Conservation (phyloP, 441 rosid species). For the Rhodomyrtus psidioides region DNA sequence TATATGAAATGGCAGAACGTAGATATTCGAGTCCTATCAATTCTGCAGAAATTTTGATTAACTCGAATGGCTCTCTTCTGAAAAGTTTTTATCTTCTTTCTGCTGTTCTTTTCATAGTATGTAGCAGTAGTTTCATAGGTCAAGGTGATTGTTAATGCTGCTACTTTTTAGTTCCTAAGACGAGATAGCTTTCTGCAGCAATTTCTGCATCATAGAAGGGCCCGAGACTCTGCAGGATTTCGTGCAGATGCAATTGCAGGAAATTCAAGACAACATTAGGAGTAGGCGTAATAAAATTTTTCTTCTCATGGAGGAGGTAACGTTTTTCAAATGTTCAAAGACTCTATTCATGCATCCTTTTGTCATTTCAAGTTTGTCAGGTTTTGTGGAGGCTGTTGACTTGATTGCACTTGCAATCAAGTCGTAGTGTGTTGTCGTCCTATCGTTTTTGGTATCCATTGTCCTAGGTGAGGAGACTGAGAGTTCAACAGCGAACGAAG, state of each 20-base stretch:
- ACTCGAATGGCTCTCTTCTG: neutral
- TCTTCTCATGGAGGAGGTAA: constrained; percentile 97
- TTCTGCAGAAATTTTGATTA: neutral
- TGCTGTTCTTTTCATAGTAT: neutral
- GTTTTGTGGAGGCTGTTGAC: neutral
- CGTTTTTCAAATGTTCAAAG: neutral
- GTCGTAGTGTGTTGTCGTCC: neutral
- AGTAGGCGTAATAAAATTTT: constrained; percentile 87
- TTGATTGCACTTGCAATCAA: neutral
- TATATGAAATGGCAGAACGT: neutral
- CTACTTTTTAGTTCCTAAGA: neutral
- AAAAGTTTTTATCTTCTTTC: neutral
- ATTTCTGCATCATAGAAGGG: constrained; percentile 90
- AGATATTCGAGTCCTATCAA: neutral
- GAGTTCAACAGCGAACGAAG: constrained; percentile 78
- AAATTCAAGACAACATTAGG: constrained; percentile 75
- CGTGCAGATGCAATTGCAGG: constrained; percentile 76
- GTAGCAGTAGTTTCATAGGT: neutral
- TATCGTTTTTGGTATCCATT: neutral
- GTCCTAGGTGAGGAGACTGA: constrained; percentile 62
- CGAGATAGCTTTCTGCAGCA: constrained; percentile 22
- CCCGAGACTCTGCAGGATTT: constrained; percentile 86
- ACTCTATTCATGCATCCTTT: neutral
- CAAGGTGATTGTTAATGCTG: neutral
- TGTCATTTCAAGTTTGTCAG: neutral